Base-by-base conservation (phyloP, 176 grass and related monocot genomes). In the Oryza meridionalis region DNA sequence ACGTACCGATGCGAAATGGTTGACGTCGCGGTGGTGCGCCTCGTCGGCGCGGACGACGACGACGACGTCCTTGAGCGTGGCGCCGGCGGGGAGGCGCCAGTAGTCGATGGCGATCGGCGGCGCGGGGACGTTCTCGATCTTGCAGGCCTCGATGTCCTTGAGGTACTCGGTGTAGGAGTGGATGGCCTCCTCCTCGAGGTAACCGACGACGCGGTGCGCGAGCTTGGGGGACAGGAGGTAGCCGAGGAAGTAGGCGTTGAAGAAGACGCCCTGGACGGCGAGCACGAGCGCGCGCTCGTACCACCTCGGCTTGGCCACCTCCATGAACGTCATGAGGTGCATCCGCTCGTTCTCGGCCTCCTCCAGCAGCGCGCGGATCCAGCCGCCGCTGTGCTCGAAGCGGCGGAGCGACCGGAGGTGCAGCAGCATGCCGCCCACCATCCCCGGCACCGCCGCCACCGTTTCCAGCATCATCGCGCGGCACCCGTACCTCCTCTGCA, bases 141-240 rank as follows among this genome's bases (percentile, higher is more conserved):
- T 89, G 77, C 92, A 87, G 35, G 78, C 81, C 31, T 91, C 92
- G 9, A 94, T 84, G 74, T 94, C 92, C 68, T 77, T 87, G 84
- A 94, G 89, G 87, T 68, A 94, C 81, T 91, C 92, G 1, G 89
- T 91, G 89, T 94, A 94, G 65, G 92, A 94, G 77, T 87, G 88
- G 78, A 94, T 81, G 43, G 92, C 92, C 84, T 94, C 92, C 87
- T 94, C 92, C 87, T 94, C 92, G n/a, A 91, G 92, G 77, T 94
- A 94, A 1, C 92, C 89, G 63, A 87, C 84, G 17, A 91, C 68
- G 9, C 92, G 92, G 81, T 94, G 92, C 13, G 92, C 87, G 65
- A 94, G 91, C 87, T 94, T 90, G 33, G 88, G 83, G 21, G 84
- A 90, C 14, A 90, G 27, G 67, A 90, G 74, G 84, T 90, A 90